Conservation (phyloP, 1,284 basidiomycete species). For the Trichosporon sp. region DNA sequence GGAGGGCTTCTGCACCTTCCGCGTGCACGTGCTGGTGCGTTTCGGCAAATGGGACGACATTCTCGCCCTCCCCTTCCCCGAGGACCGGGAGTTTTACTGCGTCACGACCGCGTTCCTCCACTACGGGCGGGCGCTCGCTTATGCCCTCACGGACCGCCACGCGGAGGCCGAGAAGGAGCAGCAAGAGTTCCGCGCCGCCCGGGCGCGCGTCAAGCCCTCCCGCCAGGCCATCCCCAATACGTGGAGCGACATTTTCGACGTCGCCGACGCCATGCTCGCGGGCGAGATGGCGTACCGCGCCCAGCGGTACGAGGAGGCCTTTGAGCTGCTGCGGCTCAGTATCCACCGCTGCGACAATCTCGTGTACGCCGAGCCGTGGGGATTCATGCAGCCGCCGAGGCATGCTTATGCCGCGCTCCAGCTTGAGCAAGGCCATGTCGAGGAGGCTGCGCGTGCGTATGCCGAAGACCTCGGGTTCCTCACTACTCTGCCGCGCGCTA, state of each 20-base stretch:
- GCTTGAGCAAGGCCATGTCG: constrained; percentile 46
- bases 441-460: constrained; percentile 42
- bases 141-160: constrained; percentile 36
- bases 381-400: constrained; percentile 51
- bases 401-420: constrained; percentile 51
- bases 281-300: constrained; percentile 51
- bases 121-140: constrained; percentile 46
- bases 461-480: constrained; percentile 49
- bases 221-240: constrained; percentile 46
- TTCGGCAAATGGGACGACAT: constrained; percentile 52
- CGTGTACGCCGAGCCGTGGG: constrained; percentile 51
- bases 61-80: constrained; percentile 35
- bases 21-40: constrained; percentile 46
- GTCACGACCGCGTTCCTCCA: constrained; percentile 42
- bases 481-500: constrained; percentile 40
- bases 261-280: constrained; percentile 47
- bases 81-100: constrained; percentile 40
- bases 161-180: constrained; percentile 35
- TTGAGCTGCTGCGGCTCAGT: constrained; percentile 39
- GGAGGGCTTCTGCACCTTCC: constrained; percentile 41
- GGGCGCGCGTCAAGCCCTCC: constrained; percentile 30
- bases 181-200: constrained; percentile 33
- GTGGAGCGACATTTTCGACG: constrained; percentile 38
- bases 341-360: constrained; percentile 45
- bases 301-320: constrained; percentile 40